Evolutionary conservation across 495 filamentous ascomycete species (phyloP).

Genomic region (Neurospora africana): DNA sequence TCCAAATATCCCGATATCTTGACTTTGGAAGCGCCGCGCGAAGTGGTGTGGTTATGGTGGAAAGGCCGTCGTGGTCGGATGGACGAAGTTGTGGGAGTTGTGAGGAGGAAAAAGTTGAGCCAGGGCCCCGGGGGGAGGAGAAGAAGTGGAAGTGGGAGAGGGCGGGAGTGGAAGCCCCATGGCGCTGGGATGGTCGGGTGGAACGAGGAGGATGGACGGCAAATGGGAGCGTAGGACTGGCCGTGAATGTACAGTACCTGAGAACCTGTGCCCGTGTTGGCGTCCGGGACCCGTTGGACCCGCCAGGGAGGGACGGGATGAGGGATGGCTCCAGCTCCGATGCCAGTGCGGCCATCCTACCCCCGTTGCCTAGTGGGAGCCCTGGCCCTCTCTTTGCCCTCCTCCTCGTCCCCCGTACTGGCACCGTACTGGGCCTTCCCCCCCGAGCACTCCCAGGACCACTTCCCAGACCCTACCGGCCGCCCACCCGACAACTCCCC

Average conservation of each 20-base stretch:
- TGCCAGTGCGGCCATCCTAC: constrained; percentile 11
- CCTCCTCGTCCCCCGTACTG: constrained; percentile 14
- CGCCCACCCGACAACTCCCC: constrained; percentile 5
- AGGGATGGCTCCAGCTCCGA: constrained; percentile 14
- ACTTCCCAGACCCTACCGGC: constrained; percentile 8
- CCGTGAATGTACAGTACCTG: constrained; percentile 4
- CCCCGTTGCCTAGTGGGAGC: neutral
- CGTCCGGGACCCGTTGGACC: constrained; percentile 12
- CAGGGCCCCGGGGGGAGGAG: constrained; percentile 20
- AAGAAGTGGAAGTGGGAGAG: constrained; percentile 32
- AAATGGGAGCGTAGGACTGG: constrained; percentile 16
- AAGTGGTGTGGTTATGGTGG: neutral
- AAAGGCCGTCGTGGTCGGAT: neutral
- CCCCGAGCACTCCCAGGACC: constrained; percentile 18
- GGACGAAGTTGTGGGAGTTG: constrained; percentile 3
- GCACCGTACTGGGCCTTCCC: constrained; percentile 1
- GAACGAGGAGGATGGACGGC: constrained; percentile 11
- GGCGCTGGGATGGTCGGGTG: neutral
- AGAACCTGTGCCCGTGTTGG: neutral
- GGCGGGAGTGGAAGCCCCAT: constrained; percentile 30
- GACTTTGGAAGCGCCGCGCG: neutral
- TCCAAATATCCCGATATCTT: neutral
- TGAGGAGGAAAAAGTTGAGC: constrained; percentile 24
- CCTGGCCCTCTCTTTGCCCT: neutral
- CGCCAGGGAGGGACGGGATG: constrained; percentile 19